phyloP scores from a whole-genome alignment of 2,329 filamentous ascomycete species.

The Alternaria panax region DNA sequence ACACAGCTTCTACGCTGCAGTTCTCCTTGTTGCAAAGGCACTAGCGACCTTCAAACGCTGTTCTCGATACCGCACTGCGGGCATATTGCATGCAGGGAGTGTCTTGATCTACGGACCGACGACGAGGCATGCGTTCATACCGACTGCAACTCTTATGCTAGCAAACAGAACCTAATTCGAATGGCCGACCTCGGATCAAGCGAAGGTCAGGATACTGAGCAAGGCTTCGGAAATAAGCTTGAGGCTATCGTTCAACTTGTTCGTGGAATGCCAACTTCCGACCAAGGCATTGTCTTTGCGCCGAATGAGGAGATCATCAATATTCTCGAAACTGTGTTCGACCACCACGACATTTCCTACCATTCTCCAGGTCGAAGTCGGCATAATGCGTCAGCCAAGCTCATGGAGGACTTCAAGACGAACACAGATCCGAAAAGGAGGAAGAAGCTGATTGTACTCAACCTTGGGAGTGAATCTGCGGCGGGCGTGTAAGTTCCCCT shows the following conservation, averaged over 20 bases:
- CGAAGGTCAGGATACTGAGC: slow-evolving; percentile 27
- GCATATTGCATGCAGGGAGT: slow-evolving; percentile 34
- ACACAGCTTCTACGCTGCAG: slow-evolving; percentile 19
- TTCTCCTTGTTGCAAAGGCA: slow-evolving; percentile 22
- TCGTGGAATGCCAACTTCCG: slow-evolving; percentile 49
- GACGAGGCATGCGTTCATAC: slow-evolving; percentile 30
- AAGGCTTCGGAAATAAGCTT: slow-evolving; percentile 41
- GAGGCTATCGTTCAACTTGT: slow-evolving; percentile 41
- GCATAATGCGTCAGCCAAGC: slow-evolving; percentile 17
- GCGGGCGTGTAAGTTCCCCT: slow-evolving; percentile 63
- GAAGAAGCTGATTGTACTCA: slow-evolving; percentile 64
- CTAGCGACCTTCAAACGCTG: slow-evolving; percentile 12
- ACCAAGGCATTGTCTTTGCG: slow-evolving; percentile 42
- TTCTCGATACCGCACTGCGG: slow-evolving; percentile 37
- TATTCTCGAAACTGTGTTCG: slow-evolving; percentile 27
- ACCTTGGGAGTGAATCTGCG: slow-evolving; percentile 64
- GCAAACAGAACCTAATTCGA: slow-evolving; percentile 29
- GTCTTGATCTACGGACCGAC: slow-evolving; percentile 31
- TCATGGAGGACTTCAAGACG: slow-evolving; percentile 41
- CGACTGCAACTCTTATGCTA: slow-evolving; percentile 29
- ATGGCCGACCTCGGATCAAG: slow-evolving; percentile 27
- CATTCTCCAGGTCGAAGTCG: slow-evolving; percentile 21
- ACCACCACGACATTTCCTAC: slow-evolving; percentile 24
- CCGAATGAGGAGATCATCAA: slow-evolving; percentile 30
- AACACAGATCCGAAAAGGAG: slow-evolving; percentile 30